Evolutionary conservation across 768 basidiomycete genomes (phyloP), one percentile per base, ranked within the genome.

Genomic region (Kwoniella europaea): DNA sequence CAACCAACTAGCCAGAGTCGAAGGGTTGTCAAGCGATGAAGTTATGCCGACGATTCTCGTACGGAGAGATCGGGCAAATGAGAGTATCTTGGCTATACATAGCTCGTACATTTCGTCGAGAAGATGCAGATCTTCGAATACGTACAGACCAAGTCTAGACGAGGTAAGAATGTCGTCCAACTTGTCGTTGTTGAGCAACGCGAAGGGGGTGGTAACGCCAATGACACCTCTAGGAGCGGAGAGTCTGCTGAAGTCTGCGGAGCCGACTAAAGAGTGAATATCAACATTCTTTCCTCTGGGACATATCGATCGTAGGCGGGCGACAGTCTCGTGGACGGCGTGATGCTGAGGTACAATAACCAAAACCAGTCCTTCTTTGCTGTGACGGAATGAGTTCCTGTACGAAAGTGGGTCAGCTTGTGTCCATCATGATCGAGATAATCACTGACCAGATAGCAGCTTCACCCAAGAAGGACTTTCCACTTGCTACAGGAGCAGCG

Each of bases 81-180:
- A 87, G 20, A 90, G 87, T 7, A 93, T 86, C 7, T 91, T 85
- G 2, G 94, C 88, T n/a, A 96, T 79, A 4, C 87, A 89, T 3
- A 97, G 87, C 80, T 99, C 97, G 84, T 95, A 97, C 2, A 85
- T 83, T 18, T 89, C 84, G 79, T 93, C 90, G 65, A 99, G 86
- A 41, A 91, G 88, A 76, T 98, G 92, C 18, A 99, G 85, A 76
- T 91, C 90, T 72, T 98, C 94, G 71, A 91, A 91, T 4, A 98
- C 79, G 42, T 95, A 88, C 43, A 96, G 81, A 72, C 87, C 85
- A 22, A 94, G 86, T 54, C 85, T 86, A 72, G 81, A 20, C 86
- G 77, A 68, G 63, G 77, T 76, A 18, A 41, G 56, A 20, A 29
- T 53, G 53, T 75, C 55, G 24, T 74, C 75, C 13, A 57, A n/a